Evolutionary conservation across 352 stramenopile genomes (phyloP), one percentile per base, ranked within the genome.

Genomic region (Phytophthora tentaculata): DNA sequence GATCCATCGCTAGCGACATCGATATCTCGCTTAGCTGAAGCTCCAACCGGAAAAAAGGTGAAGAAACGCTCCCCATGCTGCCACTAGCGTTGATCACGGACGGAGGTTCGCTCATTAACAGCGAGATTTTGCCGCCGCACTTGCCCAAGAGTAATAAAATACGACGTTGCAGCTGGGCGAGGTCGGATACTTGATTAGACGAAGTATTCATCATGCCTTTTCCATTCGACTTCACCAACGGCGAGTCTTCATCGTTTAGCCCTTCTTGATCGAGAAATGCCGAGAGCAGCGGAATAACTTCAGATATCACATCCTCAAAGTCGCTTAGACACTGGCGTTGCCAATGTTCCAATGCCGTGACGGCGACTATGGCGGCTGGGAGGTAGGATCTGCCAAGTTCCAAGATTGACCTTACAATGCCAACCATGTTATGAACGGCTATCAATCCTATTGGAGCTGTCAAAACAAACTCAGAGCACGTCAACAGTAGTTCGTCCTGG

Each of bases 401-500:
- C 47, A 96, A 58, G 12, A 82, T 79, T 24, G 84, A 76, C 23
- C 79, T 69, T 20, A 93, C 26, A 4, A 80, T 80, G 22, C 62
- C 69, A 32, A 73, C 43, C 24, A 80, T 72, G 17, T 58, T 57
- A 17, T 78, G 50, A 20, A 81, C 58, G 9, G 49, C 32, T 17
- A 88, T 54, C n/a, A 92, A 53, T 28, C 41, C 51, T 14, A 80
- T 43, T 6, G 88, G 86, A 13, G 85, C 73, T 32, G 73, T 61
- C 17, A 96, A 73, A 20, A 92, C 76, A 64, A 88, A 92, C 29
- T 83, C 71, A 16, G 79, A 73, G 22, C 73, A 79, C 5, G 83
- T 77, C 37, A 94, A 76, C 20, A 94, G 73, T 19, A 94, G 55
- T 24, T 96, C 88, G 53, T 94, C 84, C 59, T 89, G 84, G 66